These are phyloP conservation scores for Podosphaera fusca DNA, from an alignment of 2,329 filamentous ascomycete species.

Conservation along the genomic window DNA sequence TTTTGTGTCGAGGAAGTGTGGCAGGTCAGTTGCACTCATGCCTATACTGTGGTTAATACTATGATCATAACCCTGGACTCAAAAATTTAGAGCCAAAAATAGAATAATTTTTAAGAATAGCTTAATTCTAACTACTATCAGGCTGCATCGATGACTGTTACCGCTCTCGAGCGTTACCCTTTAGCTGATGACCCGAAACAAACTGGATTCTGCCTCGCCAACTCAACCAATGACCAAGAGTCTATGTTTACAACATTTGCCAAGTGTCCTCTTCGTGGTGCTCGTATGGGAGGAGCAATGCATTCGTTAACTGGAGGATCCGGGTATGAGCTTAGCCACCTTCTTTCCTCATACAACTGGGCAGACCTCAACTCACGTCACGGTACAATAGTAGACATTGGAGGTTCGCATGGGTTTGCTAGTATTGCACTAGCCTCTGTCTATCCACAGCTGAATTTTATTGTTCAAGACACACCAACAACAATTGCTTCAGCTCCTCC, in stretches of 20 bases:
- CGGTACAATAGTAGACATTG: slow-evolving; percentile 33
- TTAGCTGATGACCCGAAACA: slow-evolving; percentile 25
- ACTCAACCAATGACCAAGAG: slow-evolving; percentile 25
- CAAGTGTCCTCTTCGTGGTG: slow-evolving; percentile 23
- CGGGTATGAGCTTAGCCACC: slow-evolving; percentile 29
- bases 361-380: slow-evolving; percentile 20
- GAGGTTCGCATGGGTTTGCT: slow-evolving; percentile 34
- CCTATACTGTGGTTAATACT: neutral
- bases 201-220: slow-evolving; percentile 28
- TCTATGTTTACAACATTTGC: slow-evolving; percentile 31
- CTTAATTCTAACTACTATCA: slow-evolving; percentile 13
- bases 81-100: neutral
- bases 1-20: slow-evolving; percentile 31
- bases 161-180: slow-evolving; percentile 23
- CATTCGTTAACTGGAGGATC: slow-evolving; percentile 28
- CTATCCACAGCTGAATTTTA: slow-evolving; percentile 27
- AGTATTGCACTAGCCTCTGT: slow-evolving; percentile 27
- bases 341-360: slow-evolving; percentile 32
- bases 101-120: too few relatives aligned
- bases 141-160: slow-evolving; percentile 23
- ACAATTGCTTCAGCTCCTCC: slow-evolving; percentile 25
- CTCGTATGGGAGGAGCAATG: slow-evolving; percentile 32
- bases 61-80: too few relatives aligned
- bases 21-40: slow-evolving; percentile 6
- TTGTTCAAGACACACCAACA: slow-evolving; percentile 29